Base-by-base conservation (phyloP, 2,329 filamentous ascomycete species). In the Cladosporium oxysporum region DNA sequence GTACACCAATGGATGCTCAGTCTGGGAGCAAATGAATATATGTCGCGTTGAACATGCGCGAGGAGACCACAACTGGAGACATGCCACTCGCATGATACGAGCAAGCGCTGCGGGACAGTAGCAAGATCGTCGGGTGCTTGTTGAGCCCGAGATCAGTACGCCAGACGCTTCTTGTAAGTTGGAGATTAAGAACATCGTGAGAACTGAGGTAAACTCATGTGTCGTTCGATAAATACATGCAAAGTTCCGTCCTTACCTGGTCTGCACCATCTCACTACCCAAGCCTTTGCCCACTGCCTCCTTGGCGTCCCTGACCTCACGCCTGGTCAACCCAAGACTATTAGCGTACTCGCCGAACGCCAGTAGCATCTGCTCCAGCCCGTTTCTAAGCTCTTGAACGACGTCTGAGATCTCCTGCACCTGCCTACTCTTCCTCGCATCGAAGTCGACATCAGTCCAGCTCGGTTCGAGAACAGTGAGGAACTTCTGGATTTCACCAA, bases 291-390 rank as follows among this genome's bases (percentile, higher is more conserved):
- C 72, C 16, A 75, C 72, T 18, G 76, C 89, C 74, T 92, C 89
- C 76, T 85, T 89, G 5, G 92, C 93, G 65, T 90, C 80, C 71
- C 89, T 84, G 71, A 97, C 82, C 72, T 97, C 93, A 64, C 84
- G 84, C 68, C 85, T 82, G 47, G 83, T 89, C 69, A 97, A 79
- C 55, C 90, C 86, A 70, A 97, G 80, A 67, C 91, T 88, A 41
- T 82, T 80, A 69, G 89, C 84, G 77, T 93, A 97, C 66, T 87
- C 86, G 66, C 89, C 90, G 79, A 97, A 97, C 26, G 85, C 87
- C 12, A 80, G 76, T 41, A 97, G 72, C 5, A 97, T 81, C 65
- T 87, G 84, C 50, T 81, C 80, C 55, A 97, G 80, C 0, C 88
- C 88, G 3, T 80, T 81, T 74, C 86, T 90, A 71, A 97, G 75